Evolutionary conservation across 176 grass and related monocot genomes (phyloP).

Genomic region (Typha latifolia): DNA sequence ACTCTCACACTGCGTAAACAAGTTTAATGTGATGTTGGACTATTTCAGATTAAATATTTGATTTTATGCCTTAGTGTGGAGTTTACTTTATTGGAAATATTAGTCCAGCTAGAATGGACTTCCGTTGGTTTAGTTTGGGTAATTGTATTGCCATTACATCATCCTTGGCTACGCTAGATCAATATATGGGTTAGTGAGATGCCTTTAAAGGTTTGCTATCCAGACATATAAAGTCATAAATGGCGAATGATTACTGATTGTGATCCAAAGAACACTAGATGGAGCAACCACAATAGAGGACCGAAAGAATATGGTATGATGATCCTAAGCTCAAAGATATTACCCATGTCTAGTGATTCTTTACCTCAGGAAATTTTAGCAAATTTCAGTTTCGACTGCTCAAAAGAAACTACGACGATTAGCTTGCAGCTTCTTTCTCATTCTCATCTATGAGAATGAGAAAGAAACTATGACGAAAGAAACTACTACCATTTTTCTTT

Average conservation of each 20-base stretch:
- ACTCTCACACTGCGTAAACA: conserved; percentile 78
- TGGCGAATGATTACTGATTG: conserved; percentile 62
- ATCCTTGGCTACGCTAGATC: conserved; percentile 41
- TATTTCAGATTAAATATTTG: conserved; percentile 73
- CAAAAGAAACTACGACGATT: too few species aligned
- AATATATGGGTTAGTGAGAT: conserved; percentile 55
- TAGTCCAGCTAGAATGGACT: conserved; percentile 70
- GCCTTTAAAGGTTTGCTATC: conserved; percentile 68
- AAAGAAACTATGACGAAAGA: too few species aligned
- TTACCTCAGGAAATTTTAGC: too few species aligned
- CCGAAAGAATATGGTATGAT: conserved; percentile 6
- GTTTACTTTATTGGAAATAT: conserved; percentile 81
- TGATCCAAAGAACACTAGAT: conserved; percentile 70
- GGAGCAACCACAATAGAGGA: conserved; percentile 74
- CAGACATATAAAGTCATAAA: conserved; percentile 58
- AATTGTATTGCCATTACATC: conserved; percentile 74
- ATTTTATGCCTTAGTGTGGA: conserved; percentile 62
- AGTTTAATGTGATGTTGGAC: conserved; percentile 77
- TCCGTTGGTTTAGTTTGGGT: conserved; percentile 69
- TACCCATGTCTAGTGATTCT: too few species aligned
- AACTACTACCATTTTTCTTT: too few species aligned
- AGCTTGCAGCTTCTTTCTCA: too few species aligned
- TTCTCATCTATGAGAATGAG: too few species aligned
- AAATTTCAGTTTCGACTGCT: too few species aligned
- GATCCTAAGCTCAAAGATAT: too few species aligned